Conservation (phyloP, 768 basidiomycete genomes). For the Stropharia rugosoannulata region DNA sequence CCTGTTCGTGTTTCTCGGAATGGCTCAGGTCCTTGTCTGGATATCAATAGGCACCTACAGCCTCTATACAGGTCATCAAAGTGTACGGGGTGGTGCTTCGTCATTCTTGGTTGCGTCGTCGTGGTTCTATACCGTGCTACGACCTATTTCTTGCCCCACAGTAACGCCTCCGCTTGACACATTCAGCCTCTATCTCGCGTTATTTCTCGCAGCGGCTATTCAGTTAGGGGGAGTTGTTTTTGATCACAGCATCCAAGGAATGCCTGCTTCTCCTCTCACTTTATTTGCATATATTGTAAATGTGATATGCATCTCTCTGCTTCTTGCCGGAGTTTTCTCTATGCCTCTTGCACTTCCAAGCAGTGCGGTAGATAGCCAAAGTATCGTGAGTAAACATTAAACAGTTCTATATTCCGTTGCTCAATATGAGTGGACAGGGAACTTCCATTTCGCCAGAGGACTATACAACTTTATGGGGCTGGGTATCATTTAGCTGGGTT, state of each 20-base stretch:
- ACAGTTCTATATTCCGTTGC: background rate
- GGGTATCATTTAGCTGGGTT: slow-evolving; percentile 75
- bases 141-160: slow-evolving; percentile 50
- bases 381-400: slow-evolving; percentile 53
- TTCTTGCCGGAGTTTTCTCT: slow-evolving; percentile 46
- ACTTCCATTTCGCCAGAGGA: slow-evolving; percentile 70
- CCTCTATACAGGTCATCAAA: slow-evolving; percentile 34
- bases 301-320: slow-evolving; percentile 37
- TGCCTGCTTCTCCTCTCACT: slow-evolving; percentile 31
- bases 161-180: slow-evolving; percentile 65
- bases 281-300: slow-evolving; percentile 37
- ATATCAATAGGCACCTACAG: slow-evolving; percentile 56
- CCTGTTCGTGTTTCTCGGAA: slow-evolving; percentile 52
- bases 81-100: slow-evolving; percentile 33
- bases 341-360: slow-evolving; percentile 76
- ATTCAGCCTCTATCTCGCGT: slow-evolving; percentile 52
- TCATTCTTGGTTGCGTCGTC: slow-evolving; percentile 48
- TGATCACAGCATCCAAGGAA: slow-evolving; percentile 41
- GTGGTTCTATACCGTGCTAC: slow-evolving; percentile 68
- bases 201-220: slow-evolving; percentile 45
- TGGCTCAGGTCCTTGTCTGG: slow-evolving; percentile 59
- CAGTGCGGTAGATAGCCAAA: slow-evolving; percentile 41
- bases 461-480: slow-evolving; percentile 68
- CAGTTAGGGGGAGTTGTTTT: slow-evolving; percentile 56
- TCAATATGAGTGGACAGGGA: slow-evolving; percentile 35